These are phyloP conservation scores for Erythrobasidium yunnanense DNA, from an alignment of 768 basidiomycete genomes.

Conservation along the genomic window DNA sequence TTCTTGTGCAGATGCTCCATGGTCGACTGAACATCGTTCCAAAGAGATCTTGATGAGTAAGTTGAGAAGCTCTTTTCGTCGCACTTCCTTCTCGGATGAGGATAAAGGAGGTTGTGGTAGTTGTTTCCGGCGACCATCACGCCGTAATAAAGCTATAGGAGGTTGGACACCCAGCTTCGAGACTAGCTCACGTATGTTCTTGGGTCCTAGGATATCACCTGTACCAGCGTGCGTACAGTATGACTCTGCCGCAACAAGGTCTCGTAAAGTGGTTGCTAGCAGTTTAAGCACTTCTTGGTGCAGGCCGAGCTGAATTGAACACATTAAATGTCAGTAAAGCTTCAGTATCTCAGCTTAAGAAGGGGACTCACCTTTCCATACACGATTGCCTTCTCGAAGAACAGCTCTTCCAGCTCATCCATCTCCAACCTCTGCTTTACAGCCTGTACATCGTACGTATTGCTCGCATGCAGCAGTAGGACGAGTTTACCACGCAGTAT, in stretches of 20 bases:
- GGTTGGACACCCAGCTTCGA: neutral
- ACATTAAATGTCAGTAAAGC: neutral
- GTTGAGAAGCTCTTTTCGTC: constrained; percentile 3
- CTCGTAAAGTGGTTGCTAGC: constrained; percentile 60
- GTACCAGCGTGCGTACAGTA: constrained; percentile 70
- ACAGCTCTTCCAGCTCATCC: constrained; percentile 49
- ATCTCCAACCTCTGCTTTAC: constrained; percentile 48
- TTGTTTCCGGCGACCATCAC: constrained; percentile 9
- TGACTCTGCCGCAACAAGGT: constrained; percentile 66
- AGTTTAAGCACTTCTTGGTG: constrained; percentile 56
- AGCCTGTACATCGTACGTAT: constrained; percentile 49
- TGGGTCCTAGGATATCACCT: constrained; percentile 54
- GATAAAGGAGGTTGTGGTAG: neutral
- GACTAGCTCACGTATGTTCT: constrained; percentile 35
- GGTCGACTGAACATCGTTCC: neutral
- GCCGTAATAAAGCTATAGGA: constrained; percentile 12
- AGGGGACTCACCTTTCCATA: constrained; percentile 56
- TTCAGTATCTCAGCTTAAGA: neutral
- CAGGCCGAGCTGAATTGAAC: constrained; percentile 46
- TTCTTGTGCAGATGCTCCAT: neutral
- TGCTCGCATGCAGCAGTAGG: constrained; percentile 8
- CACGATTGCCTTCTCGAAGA: constrained; percentile 65
- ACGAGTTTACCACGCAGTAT: constrained; percentile 23
- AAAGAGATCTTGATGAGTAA: constrained; percentile 25
- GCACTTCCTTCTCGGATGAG: neutral